These are phyloP conservation scores for Chlamydomonas urium DNA, from an alignment of 139 green algal genomes.

Conservation along the genomic window DNA sequence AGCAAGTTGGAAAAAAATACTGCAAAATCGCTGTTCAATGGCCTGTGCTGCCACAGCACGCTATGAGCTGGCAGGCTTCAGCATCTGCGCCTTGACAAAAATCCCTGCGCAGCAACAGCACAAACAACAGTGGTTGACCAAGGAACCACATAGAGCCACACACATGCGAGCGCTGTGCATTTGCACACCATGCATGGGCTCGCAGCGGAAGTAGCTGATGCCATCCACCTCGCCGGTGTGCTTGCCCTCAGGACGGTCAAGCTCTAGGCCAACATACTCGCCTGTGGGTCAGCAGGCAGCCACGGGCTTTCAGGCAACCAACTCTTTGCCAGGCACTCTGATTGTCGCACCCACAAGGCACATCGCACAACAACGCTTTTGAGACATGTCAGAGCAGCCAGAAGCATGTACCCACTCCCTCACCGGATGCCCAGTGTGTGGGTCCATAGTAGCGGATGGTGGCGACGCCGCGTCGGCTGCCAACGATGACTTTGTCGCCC, in stretches of 20 bases:
- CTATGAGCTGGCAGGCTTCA: too few relatives aligned
- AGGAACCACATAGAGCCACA: neutral
- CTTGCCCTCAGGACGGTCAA: neutral
- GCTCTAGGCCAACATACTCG: slow-evolving; percentile 5
- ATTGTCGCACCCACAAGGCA: neutral
- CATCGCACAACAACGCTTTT: neutral
- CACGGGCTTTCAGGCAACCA: neutral
- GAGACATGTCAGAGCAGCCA: neutral
- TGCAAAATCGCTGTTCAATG: too few relatives aligned
- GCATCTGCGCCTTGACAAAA: neutral
- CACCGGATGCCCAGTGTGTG: neutral
- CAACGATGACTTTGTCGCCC: neutral
- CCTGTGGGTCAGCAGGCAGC: slow-evolving; percentile 5
- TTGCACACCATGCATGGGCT: neutral
- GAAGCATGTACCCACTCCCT: neutral
- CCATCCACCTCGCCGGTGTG: neutral
- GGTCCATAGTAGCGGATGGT: neutral
- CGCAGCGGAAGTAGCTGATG: slow-evolving; percentile 13
- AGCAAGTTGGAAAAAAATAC: too few relatives aligned
- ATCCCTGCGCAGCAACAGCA: neutral
- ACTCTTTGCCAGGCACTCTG: neutral
- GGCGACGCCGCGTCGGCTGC: neutral
- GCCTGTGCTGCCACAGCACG: too few relatives aligned
- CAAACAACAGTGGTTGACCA: neutral
- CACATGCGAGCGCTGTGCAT: neutral